Conservation (phyloP, 768 basidiomycete genomes). For the Tulasnella sp. region DNA sequence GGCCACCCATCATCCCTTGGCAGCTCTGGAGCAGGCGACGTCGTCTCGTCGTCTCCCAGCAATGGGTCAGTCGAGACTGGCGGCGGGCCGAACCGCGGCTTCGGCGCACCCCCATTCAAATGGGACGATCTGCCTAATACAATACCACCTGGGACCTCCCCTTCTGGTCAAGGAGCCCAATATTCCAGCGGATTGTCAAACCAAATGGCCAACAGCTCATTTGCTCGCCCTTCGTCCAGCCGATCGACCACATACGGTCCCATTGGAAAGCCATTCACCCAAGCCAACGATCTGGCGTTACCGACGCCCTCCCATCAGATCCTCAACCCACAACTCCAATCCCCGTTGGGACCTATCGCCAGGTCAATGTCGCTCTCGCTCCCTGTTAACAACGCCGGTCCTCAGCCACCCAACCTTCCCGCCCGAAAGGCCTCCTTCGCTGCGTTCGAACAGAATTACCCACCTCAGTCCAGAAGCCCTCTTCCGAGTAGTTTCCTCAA, state of each 20-base stretch:
- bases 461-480: conserved; percentile 20
- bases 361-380: conserved; percentile 22
- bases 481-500: conserved; percentile 19
- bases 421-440: conserved; percentile 20
- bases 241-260: background rate
- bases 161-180: background rate
- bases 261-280: conserved; percentile 7
- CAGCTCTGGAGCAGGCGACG: conserved; percentile 1
- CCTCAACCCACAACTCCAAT: conserved; percentile 5
- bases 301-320: conserved; percentile 3
- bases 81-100: conserved; percentile 8
- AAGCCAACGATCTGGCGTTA: conserved; percentile 20
- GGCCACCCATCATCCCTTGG: background rate
- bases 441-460: conserved; percentile 13
- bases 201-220: background rate
- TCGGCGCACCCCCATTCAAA: conserved; percentile 6
- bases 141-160: background rate
- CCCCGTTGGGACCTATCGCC: background rate
- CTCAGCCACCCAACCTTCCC: background rate
- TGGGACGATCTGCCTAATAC: conserved; percentile 7
- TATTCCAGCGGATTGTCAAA: background rate
- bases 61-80: background rate
- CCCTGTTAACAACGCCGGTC: background rate
- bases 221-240: background rate
- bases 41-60: background rate